Conservation (phyloP, 2,329 filamentous ascomycete species). For the Fusarium euwallaceae region DNA sequence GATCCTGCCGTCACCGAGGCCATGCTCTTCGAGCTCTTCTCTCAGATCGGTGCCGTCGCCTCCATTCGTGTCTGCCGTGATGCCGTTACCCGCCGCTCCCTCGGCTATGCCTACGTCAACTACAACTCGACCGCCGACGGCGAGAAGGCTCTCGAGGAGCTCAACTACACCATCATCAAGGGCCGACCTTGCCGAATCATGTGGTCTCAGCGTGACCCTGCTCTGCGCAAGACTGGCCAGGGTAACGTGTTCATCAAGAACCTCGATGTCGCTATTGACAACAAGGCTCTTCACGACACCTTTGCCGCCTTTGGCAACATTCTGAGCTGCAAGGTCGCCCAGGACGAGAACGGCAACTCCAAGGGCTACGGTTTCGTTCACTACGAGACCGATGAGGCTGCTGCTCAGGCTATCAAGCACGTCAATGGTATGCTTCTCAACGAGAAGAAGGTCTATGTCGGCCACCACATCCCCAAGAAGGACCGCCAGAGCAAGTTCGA, state of each 20-base stretch:
- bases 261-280: slow-evolving; percentile 97
- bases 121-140: slow-evolving; percentile 98
- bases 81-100: slow-evolving; percentile 96
- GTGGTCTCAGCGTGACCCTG: slow-evolving; percentile 99
- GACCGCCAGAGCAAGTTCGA: slow-evolving; percentile 99
- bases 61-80: slow-evolving; percentile 99
- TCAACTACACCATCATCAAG: slow-evolving; percentile 99
- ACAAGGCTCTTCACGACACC: slow-evolving; percentile 99
- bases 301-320: slow-evolving; percentile 99
- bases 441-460: slow-evolving; percentile 99
- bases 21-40: slow-evolving; percentile 99
- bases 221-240: slow-evolving; percentile 98
- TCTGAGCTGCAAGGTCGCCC: slow-evolving; percentile 98
- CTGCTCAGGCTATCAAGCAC: slow-evolving; percentile 97
- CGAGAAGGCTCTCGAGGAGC: slow-evolving; percentile 97
- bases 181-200: slow-evolving; percentile 99
- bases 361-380: slow-evolving; percentile 99
- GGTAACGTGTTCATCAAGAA: slow-evolving; percentile 99
- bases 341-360: slow-evolving; percentile 96
- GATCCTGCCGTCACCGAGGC: slow-evolving; percentile 98
- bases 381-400: slow-evolving; percentile 99
- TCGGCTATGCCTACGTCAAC: slow-evolving; percentile 99
- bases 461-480: slow-evolving; percentile 99
- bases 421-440: slow-evolving; percentile 99
- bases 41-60: slow-evolving; percentile 97